phyloP scores from a whole-genome alignment of 306 rosid genomes.

The Cotoneaster glaucophyllus region DNA sequence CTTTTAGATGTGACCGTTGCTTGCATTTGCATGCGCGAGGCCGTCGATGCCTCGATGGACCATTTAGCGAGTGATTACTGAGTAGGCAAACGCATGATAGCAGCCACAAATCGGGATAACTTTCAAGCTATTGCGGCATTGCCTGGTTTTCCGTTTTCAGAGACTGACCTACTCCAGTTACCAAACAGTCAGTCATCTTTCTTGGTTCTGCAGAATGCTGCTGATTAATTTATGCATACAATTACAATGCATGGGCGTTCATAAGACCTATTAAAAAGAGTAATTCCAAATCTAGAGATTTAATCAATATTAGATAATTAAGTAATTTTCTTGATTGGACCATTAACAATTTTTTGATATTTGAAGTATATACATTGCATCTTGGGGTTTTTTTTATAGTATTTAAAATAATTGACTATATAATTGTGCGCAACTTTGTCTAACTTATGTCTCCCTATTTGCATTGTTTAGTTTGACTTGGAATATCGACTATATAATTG shows the following conservation, averaged over 20 bases:
- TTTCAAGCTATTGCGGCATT: not conserved
- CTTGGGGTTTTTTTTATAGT: too few relatives aligned
- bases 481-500: too few relatives aligned
- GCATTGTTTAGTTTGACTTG: too few relatives aligned
- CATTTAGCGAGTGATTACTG: not conserved
- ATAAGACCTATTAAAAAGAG: too few relatives aligned
- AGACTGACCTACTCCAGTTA: not conserved
- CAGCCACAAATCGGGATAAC: not conserved
- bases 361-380: too few relatives aligned
- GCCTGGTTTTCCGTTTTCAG: not conserved
- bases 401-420: too few relatives aligned
- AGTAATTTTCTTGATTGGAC: too few relatives aligned
- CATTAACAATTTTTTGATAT: too few relatives aligned
- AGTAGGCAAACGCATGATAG: not conserved
- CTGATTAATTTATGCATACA: not conserved
- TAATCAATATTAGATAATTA: too few relatives aligned
- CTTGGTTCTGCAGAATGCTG: not conserved
- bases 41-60: not conserved
- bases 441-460: too few relatives aligned
- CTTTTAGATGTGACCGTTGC: not conserved
- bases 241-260: not conserved
- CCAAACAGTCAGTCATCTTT: not conserved
- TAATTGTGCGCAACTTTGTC: too few relatives aligned
- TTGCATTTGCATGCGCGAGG: not conserved
- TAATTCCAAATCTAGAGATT: too few relatives aligned